Percentiles rank a stretch among this genome's conserved stretches.
phyloP scores from a whole-genome alignment of 441 rosid genomes.

The Syzygium syzygioides region DNA sequence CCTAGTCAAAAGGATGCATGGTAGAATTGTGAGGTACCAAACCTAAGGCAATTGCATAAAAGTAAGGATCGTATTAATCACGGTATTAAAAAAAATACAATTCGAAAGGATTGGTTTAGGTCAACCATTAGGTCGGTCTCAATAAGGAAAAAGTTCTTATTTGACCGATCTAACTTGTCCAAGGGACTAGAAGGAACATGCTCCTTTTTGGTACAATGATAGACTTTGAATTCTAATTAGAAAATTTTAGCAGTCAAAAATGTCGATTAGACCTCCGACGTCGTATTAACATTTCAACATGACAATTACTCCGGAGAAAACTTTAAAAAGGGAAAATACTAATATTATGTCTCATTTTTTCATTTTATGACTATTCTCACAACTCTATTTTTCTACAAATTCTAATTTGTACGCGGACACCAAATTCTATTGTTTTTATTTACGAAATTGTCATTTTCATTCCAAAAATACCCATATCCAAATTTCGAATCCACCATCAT shows the following conservation, averaged over 20 bases:
- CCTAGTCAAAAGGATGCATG: background rate
- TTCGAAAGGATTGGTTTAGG: background rate
- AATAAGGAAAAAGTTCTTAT: background rate
- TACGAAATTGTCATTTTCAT: background rate
- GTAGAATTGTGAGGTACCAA: background rate
- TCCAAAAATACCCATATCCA: fast-evolving
- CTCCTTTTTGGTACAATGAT: background rate
- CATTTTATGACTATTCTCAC: background rate
- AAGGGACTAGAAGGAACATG: background rate
- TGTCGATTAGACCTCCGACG: background rate
- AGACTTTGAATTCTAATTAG: background rate
- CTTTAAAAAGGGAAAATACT: background rate
- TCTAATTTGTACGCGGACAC: background rate
- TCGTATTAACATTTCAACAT: background rate
- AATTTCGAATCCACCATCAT: background rate
- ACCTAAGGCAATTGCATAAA: background rate
- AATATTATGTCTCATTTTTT: background rate
- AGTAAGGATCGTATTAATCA: background rate
- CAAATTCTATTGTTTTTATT: background rate
- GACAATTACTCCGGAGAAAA: background rate
- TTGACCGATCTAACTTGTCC: background rate
- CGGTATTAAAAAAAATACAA: background rate
- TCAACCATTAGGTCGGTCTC: background rate
- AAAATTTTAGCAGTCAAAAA: background rate
- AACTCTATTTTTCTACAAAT: background rate